A percentile compares a stretch with the other conserved stretches of the same genome.
Conservation (phyloP, 1,284 basidiomycete genomes). For the Sanghuangporus weigelae region DNA sequence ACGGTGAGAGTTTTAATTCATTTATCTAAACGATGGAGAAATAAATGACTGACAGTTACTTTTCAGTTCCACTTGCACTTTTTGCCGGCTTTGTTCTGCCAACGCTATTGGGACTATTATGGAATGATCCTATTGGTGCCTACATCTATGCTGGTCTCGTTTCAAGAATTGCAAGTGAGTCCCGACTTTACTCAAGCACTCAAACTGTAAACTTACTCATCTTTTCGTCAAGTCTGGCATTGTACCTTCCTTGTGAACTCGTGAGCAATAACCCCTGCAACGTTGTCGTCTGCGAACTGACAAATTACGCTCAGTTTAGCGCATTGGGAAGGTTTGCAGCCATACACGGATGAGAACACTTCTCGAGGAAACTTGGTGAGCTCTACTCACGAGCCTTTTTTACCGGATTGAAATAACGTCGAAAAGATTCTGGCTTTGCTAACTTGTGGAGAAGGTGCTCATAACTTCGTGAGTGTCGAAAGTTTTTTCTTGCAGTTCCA, state of each 20-base stretch:
- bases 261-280: conserved; percentile 31
- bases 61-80: conserved; percentile 52
- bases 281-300: neutral
- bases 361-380: conserved; percentile 67
- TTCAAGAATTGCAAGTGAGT: conserved; percentile 53
- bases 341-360: conserved; percentile 74
- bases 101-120: conserved; percentile 43
- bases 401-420: conserved; percentile 2
- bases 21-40: neutral
- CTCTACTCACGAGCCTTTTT: neutral
- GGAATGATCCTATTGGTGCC: conserved; percentile 58
- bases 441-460: conserved; percentile 75
- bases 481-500: neutral
- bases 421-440: conserved; percentile 59
- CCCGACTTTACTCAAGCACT: neutral
- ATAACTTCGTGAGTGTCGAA: conserved; percentile 59
- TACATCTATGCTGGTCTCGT: conserved; percentile 69
- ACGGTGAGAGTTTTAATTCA: conserved; percentile 35
- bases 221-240: conserved; percentile 54
- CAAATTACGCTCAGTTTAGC: conserved; percentile 43
- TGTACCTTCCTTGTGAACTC: conserved; percentile 79
- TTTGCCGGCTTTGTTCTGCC: conserved; percentile 57
- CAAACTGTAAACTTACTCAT: neutral
- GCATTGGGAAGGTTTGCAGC: conserved; percentile 75
- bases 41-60: neutral